phyloP scores from a whole-genome alignment of 805 yeast genomes.

The Candida michaelii region DNA sequence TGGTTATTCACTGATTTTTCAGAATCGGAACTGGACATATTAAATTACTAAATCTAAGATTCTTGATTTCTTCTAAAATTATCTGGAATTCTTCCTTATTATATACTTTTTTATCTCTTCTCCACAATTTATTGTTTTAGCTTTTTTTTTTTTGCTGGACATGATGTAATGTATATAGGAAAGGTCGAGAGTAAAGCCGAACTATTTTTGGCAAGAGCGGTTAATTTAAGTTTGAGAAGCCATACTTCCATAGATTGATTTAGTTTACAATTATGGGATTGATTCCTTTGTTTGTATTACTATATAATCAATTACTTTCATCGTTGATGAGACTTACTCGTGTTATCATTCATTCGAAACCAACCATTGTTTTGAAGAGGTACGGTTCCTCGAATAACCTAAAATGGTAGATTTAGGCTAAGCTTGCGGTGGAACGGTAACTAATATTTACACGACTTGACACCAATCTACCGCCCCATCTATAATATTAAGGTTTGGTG shows the following conservation, averaged over 20 bases:
- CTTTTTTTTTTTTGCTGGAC: neutral
- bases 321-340: too few species aligned
- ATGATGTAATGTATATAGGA: conserved; percentile 5
- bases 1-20: conserved; percentile 8
- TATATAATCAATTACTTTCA: too few species aligned
- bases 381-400: conserved; percentile 2
- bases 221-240: too few species aligned
- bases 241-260: too few species aligned
- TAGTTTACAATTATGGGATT: too few species aligned
- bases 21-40: conserved; percentile 11
- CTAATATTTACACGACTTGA: neutral
- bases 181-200: neutral
- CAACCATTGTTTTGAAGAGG: too few species aligned
- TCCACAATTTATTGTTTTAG: conserved; percentile 6
- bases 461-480: neutral
- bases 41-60: conserved; percentile 1
- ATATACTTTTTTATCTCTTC: neutral
- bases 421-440: conserved; percentile 2
- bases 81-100: neutral
- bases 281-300: too few species aligned
- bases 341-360: too few species aligned
- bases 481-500: neutral
- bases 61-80: neutral
- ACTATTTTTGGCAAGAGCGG: neutral
- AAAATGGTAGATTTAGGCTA: conserved; percentile 3